phyloP scores from a whole-genome alignment of 2,329 filamentous ascomycete genomes.

The Aspergillus transmontanensis region DNA sequence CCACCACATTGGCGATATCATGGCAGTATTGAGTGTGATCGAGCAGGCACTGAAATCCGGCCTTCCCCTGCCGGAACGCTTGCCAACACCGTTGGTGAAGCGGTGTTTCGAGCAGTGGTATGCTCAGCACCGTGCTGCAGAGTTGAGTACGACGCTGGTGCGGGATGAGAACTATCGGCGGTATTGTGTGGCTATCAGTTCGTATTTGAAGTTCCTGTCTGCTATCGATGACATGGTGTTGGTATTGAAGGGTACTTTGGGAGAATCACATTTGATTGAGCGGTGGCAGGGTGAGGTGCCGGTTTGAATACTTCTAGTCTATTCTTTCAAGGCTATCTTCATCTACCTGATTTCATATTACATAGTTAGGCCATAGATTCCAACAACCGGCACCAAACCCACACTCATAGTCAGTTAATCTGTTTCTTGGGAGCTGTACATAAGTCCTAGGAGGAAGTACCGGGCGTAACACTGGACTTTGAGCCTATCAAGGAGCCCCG shows the following conservation, averaged over 20 bases:
- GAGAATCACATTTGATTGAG: slow-evolving; percentile 8
- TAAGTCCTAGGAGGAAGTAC: no score
- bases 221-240: slow-evolving; percentile 10
- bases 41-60: slow-evolving; percentile 7
- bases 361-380: not conserved
- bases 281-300: not conserved
- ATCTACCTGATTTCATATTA: not conserved
- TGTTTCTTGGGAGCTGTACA: no score
- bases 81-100: slow-evolving; percentile 9
- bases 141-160: slow-evolving; percentile 2
- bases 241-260: slow-evolving; percentile 9
- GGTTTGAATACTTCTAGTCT: not conserved
- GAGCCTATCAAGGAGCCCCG: no score
- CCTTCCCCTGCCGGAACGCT: slow-evolving; percentile 5
- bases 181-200: slow-evolving; percentile 8
- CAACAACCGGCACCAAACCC: not conserved
- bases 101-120: slow-evolving; percentile 9
- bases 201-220: slow-evolving; percentile 7
- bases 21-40: slow-evolving; percentile 9
- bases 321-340: not conserved
- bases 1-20: slow-evolving; percentile 8
- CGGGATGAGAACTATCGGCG: slow-evolving; percentile 12
- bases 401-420: not conserved
- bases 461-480: no score
- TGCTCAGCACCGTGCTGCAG: not conserved